phyloP scores from a whole-genome alignment of 2,329 filamentous ascomycete genomes.

The Microsporum ferrugineum region DNA sequence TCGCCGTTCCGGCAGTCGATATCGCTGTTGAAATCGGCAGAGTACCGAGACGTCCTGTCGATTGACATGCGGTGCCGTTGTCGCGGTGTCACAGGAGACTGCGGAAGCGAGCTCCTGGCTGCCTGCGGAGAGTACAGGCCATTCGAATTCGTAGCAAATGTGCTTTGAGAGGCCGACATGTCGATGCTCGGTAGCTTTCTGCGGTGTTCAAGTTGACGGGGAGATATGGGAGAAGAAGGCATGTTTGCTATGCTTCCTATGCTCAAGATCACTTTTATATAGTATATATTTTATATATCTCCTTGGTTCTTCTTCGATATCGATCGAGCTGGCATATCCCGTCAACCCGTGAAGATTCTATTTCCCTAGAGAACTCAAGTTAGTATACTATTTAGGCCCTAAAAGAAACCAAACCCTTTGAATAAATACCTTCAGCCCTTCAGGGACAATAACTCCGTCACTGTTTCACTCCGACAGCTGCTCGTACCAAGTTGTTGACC shows the following conservation, averaged over 20 bases:
- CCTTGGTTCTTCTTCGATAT: not conserved
- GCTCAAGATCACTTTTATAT: not conserved
- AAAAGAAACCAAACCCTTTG: not conserved
- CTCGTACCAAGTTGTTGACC: not conserved
- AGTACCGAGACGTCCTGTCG: slow-evolving; percentile 28
- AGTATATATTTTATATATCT: not conserved
- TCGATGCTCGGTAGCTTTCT: slow-evolving; percentile 29
- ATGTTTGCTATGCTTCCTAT: slow-evolving; percentile 16
- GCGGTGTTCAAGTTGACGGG: slow-evolving; percentile 21
- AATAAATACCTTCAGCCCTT: not conserved
- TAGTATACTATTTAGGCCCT: not conserved
- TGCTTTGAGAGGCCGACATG: slow-evolving; percentile 25
- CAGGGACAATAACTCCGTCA: not conserved
- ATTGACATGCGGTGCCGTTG: slow-evolving; percentile 27
- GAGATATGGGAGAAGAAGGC: slow-evolving; percentile 19
- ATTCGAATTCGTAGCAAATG: slow-evolving; percentile 20
- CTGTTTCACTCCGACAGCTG: not conserved
- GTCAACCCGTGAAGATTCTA: not conserved
- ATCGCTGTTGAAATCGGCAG: slow-evolving; percentile 29
- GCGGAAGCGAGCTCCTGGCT: slow-evolving; percentile 27
- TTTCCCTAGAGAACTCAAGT: not conserved
- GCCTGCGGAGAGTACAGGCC: slow-evolving; percentile 24
- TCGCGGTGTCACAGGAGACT: slow-evolving; percentile 30
- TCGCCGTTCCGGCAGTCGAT: not conserved
- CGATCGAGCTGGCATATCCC: not conserved